Conservation (phyloP, 2,329 filamentous ascomycete species). For the Neonectria faginata region DNA sequence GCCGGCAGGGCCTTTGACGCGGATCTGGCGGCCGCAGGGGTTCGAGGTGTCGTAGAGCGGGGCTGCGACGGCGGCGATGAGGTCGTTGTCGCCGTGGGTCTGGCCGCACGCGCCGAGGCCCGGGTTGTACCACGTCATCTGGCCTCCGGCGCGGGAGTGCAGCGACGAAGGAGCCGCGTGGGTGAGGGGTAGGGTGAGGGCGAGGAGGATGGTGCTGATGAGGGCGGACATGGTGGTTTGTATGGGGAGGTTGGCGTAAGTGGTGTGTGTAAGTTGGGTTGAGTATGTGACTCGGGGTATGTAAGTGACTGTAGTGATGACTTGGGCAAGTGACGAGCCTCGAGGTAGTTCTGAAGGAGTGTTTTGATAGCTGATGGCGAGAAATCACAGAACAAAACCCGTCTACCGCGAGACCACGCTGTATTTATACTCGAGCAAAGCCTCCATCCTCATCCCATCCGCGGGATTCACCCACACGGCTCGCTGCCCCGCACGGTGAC, state of each 20-base stretch:
- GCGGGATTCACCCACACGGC: background rate
- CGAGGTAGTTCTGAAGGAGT: background rate
- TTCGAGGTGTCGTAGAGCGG: slow-evolving; percentile 72
- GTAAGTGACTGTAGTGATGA: background rate
- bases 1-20: slow-evolving; percentile 62
- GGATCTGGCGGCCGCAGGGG: slow-evolving; percentile 73
- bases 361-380: background rate
- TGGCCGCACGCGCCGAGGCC: slow-evolving; percentile 77
- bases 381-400: background rate
- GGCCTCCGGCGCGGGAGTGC: slow-evolving; percentile 23
- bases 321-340: background rate
- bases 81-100: slow-evolving; percentile 63
- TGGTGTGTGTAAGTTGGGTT: background rate
- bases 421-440: background rate
- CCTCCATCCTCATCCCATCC: background rate
- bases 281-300: background rate
- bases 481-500: background rate
- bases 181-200: slow-evolving; percentile 36
- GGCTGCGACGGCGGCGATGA: slow-evolving; percentile 75
- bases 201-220: slow-evolving; percentile 33
- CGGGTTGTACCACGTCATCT: slow-evolving; percentile 69
- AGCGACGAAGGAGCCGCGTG: slow-evolving; percentile 31
- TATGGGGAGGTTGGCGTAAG: background rate
- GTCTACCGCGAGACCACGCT: background rate
- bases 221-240: slow-evolving; percentile 36